Conservation (phyloP, 2,329 filamentous ascomycete species). For the Paramyrothecium sp. region DNA sequence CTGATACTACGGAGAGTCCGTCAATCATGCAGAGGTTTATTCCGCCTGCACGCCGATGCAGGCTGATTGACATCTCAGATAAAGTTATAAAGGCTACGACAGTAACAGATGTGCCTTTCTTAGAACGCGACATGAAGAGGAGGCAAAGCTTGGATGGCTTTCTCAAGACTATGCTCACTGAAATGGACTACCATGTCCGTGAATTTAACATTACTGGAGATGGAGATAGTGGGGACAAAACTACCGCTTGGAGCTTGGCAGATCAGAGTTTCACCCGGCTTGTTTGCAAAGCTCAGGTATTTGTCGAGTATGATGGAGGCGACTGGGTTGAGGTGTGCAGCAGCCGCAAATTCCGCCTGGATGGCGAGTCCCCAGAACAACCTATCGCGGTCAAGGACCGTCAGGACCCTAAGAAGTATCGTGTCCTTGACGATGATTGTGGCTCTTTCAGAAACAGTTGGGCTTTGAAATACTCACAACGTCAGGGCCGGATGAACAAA, state of each 20-base stretch:
- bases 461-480: not conserved
- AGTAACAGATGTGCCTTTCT: not conserved
- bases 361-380: not conserved
- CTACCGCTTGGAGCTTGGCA: not conserved
- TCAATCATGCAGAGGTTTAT: not conserved
- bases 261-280: not conserved
- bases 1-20: not conserved
- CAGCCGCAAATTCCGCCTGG: not conserved
- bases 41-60: not conserved
- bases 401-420: not conserved
- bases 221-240: not conserved
- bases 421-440: not conserved
- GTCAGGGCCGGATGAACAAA: not conserved
- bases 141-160: not conserved
- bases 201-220: not conserved
- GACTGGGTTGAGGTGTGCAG: not conserved
- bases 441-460: not conserved
- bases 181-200: not conserved
- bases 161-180: not conserved
- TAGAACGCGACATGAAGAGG: not conserved
- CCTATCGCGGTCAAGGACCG: not conserved
- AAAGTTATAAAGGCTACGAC: not conserved
- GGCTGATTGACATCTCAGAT: not conserved
- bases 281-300: not conserved
- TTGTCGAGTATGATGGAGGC: not conserved